Conservation (phyloP, 177 flowering plant genomes). For the Vitis hybrid region DNA sequence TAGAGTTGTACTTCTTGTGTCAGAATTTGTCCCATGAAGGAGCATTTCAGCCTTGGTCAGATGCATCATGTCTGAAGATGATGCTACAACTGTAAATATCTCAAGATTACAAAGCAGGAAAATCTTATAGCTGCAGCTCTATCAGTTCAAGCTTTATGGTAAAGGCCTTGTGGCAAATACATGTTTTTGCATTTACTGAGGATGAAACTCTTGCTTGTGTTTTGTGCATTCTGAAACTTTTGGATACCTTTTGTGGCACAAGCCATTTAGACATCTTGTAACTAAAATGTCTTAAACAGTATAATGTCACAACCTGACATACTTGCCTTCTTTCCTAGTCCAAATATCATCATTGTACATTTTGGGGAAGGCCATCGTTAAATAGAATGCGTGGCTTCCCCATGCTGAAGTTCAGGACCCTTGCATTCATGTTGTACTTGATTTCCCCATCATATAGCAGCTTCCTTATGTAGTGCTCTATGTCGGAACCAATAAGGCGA, state of each 20-base stretch:
- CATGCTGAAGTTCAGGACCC: slow-evolving; percentile 89
- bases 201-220: not conserved
- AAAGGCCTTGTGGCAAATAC: not conserved
- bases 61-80: slow-evolving; percentile 17
- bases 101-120: slow-evolving; percentile 1
- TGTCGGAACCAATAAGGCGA: slow-evolving; percentile 82
- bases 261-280: not conserved
- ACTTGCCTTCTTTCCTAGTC: not conserved
- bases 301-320: not conserved
- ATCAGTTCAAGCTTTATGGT: slow-evolving; percentile 1
- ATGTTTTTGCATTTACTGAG: not conserved
- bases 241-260: not conserved
- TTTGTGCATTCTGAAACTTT: not conserved
- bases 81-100: slow-evolving; percentile 5
- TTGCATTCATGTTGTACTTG: slow-evolving; percentile 86
- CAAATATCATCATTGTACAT: slow-evolving; percentile 23
- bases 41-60: slow-evolving; percentile 42
- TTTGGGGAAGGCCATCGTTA: slow-evolving; percentile 34
- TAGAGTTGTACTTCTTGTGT: slow-evolving; percentile 9
- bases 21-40: slow-evolving; percentile 36
- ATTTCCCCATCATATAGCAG: slow-evolving; percentile 76
- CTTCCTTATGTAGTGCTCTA: slow-evolving; percentile 89
- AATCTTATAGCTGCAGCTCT: not conserved
- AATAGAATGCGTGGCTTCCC: slow-evolving; percentile 77
- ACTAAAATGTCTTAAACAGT: not conserved